Evolutionary conservation across 1,284 basidiomycete species (phyloP).

Genomic region (Inonotus obliquus): DNA sequence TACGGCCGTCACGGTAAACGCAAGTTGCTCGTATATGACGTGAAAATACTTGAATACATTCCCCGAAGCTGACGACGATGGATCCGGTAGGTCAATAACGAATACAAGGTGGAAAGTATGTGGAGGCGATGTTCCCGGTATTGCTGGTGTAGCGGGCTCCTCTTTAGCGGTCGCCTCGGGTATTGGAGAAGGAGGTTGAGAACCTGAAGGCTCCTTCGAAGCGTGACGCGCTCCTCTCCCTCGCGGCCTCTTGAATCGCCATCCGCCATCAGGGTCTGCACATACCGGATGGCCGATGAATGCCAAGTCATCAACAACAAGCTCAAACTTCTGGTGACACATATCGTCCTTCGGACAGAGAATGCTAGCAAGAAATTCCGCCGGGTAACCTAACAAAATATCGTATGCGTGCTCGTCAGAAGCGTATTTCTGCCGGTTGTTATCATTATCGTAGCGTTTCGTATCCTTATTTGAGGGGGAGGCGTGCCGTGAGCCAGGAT

Average conservation of each 20-base stretch:
- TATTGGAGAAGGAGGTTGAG: not conserved
- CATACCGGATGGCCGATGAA: constrained; percentile 95
- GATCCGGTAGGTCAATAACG: constrained; percentile 86
- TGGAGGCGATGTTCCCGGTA: constrained; percentile 44
- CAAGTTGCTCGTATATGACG: constrained; percentile 81
- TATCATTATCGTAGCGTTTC: constrained; percentile 19
- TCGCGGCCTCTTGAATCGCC: constrained; percentile 57
- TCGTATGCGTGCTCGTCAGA: constrained; percentile 41
- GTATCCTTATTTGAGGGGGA: constrained; percentile 28
- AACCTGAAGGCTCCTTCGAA: not conserved
- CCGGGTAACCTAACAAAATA: constrained; percentile 72
- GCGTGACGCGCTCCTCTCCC: constrained; percentile 48
- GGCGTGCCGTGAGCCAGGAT: constrained; percentile 28
- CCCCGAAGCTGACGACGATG: constrained; percentile 73
- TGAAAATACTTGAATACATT: constrained; percentile 77
- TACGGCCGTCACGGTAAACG: constrained; percentile 84
- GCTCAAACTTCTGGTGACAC: constrained; percentile 94
- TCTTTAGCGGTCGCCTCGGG: not conserved
- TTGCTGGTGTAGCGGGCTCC: constrained; percentile 16
- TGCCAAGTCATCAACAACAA: constrained; percentile 88
- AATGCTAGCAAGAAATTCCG: constrained; percentile 78
- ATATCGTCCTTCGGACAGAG: constrained; percentile 76
- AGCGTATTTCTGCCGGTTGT: not conserved
- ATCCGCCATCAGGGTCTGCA: constrained; percentile 66
- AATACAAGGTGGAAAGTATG: constrained; percentile 86